phyloP scores from a whole-genome alignment of 805 yeast genomes.

The Myxozyma neotropica region DNA sequence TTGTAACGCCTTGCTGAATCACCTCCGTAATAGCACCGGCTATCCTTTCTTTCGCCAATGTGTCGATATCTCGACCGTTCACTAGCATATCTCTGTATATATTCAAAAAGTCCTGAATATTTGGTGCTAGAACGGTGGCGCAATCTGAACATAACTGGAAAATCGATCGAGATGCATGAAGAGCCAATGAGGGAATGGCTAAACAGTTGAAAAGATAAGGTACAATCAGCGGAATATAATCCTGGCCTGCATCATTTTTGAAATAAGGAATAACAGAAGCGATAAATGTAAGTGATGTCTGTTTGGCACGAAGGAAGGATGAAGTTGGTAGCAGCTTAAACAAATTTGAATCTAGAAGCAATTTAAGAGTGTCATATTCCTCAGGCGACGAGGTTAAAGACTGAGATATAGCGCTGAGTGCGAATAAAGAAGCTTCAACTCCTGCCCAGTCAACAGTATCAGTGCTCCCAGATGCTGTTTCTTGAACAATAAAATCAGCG shows the following conservation, averaged over 20 bases:
- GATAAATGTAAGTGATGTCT: constrained; percentile 59
- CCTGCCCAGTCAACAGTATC: constrained; percentile 47
- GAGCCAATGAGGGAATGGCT: constrained; percentile 41
- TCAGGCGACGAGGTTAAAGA: constrained; percentile 47
- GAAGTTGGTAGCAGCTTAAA: constrained; percentile 39
- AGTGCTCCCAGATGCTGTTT: neutral
- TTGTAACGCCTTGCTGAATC: constrained; percentile 23
- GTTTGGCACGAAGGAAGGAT: constrained; percentile 42
- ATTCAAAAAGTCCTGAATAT: constrained; percentile 17
- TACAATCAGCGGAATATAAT: constrained; percentile 55
- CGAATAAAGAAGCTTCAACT: constrained; percentile 64
- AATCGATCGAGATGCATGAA: constrained; percentile 58
- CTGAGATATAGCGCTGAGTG: constrained; percentile 59
- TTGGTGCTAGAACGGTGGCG: constrained; percentile 14
- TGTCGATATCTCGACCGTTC: constrained; percentile 39
- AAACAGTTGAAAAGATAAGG: constrained; percentile 55
- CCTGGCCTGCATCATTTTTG: constrained; percentile 49
- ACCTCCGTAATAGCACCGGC: constrained; percentile 33
- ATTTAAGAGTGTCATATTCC: constrained; percentile 37
- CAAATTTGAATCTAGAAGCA: constrained; percentile 39
- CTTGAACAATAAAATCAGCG: constrained; percentile 42
- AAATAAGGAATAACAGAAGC: constrained; percentile 54
- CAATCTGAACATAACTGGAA: constrained; percentile 47
- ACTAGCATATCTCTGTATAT: constrained; percentile 34
- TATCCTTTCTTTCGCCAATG: constrained; percentile 38